A percentile compares a stretch with the other conserved stretches of the same genome.
Evolutionary conservation across 2,329 filamentous ascomycete species (phyloP).

Genomic region (Fusarium circinatum): DNA sequence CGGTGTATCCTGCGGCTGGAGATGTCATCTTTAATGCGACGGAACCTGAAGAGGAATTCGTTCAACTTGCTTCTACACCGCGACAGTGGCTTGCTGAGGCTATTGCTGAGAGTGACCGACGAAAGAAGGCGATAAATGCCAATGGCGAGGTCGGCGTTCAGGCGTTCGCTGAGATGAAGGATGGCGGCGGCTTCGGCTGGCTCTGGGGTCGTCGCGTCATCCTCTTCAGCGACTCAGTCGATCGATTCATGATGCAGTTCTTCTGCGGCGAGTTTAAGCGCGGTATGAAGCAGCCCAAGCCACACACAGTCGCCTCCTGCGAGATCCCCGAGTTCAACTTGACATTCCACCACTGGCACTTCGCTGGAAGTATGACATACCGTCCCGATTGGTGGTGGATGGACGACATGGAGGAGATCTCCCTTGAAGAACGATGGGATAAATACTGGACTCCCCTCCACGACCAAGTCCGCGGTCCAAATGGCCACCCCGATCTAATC

Average conservation of each 20-base stretch:
- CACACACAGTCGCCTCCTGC: conserved; percentile 29
- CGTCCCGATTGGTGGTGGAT: conserved; percentile 38
- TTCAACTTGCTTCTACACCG: conserved; percentile 20
- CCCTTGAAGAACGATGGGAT: conserved; percentile 34
- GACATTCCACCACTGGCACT: conserved; percentile 34
- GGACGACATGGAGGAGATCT: conserved; percentile 32
- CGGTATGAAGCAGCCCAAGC: conserved; percentile 17
- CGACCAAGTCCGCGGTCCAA: conserved; percentile 26
- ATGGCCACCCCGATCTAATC: conserved; percentile 25
- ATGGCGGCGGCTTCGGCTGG: conserved; percentile 29
- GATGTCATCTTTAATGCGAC: conserved; percentile 77
- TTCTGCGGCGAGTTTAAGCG: conserved; percentile 34
- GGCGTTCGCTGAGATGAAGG: conserved; percentile 19
- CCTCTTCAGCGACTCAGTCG: conserved; percentile 34
- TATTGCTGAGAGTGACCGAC: conserved; percentile 23
- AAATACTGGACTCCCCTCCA: conserved; percentile 29
- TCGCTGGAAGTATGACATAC: conserved; percentile 26
- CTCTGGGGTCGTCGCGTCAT: conserved; percentile 38
- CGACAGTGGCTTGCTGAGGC: conserved; percentile 29
- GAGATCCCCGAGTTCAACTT: conserved; percentile 33
- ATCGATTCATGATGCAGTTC: conserved; percentile 37
- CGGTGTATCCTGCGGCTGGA: conserved; percentile 50
- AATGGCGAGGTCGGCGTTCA: background rate
- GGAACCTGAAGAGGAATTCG: conserved; percentile 38
- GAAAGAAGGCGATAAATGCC: conserved; percentile 11